Base-by-base conservation (phyloP, 1,139 yeast species). In the Debaryomyces coudertii region DNA sequence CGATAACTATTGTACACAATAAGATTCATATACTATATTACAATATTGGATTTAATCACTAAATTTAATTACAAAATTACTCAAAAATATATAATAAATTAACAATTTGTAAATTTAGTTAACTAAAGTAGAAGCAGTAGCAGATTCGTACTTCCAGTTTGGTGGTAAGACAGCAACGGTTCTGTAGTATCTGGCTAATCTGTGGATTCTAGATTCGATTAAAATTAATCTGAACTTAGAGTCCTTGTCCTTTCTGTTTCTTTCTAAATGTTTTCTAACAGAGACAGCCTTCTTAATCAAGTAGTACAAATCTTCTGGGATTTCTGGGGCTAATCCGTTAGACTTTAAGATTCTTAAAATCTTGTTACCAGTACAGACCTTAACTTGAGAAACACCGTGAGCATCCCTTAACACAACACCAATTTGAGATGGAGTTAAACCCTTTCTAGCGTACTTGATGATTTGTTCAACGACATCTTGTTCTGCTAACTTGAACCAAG, bases 121-220 rank as follows among this genome's bases (percentile, higher is more conserved):
- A 73, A 95, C 99, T 80, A 95, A 86, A 79, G 99, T 95, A 71
- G 99, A 93, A 73, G 99, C 99, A 73, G 99, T 95, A 74, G 99
- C 96, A 65, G 99, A 92, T 83, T 93, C 99, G 95, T 87, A 93
- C 85, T 93, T 93, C 98, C 98, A 93, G 93, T 88, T 90, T 76
- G 99, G 98, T 69, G 99, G 98, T 73, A 93, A 87, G 71, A 93
- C 98, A 73, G 96, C 83, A 68, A 90, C 96, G 68, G 97, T 89
- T 90, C 97, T 92, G 96, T 93, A 93, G 95, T 93, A 93, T 85
- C 99, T 90, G 66, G 99, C 96, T 77, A 93, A 89, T 87, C 99
- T 93, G 96, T 93, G 99, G 83, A 93, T 93, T 90, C 99, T 90
- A 60, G 98, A 92, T 83, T 93, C 99, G 76, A 95, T 90, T 80